Percentiles rank a stretch among this genome's conserved stretches.
Conservation (phyloP, 768 basidiomycete species). For the Phanerochaete sordida region DNA sequence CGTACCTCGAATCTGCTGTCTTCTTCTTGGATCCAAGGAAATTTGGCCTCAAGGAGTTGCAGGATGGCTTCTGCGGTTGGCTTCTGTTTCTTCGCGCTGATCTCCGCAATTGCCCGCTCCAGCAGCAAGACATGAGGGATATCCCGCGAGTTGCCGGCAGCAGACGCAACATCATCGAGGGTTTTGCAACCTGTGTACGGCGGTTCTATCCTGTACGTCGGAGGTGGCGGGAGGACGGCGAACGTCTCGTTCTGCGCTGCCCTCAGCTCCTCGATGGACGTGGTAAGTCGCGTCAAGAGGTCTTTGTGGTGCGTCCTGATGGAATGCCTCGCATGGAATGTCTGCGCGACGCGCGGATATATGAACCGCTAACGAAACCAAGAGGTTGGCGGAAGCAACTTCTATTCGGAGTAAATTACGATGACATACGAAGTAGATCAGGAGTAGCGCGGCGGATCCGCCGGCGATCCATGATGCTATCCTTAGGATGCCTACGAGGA, state of each 20-base stretch:
- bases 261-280: constrained; percentile 54
- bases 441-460: constrained; percentile 51
- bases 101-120: constrained; percentile 59
- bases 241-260: constrained; percentile 52
- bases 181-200: constrained; percentile 43
- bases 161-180: constrained; percentile 36
- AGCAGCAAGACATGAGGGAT: constrained; percentile 55
- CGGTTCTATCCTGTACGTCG: constrained; percentile 45
- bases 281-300: constrained; percentile 51
- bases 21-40: constrained; percentile 56
- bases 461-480: constrained; percentile 66
- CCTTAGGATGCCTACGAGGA: constrained; percentile 59
- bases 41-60: constrained; percentile 48
- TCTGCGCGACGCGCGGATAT: constrained; percentile 59
- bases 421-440: constrained; percentile 63
- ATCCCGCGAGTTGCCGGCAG: constrained; percentile 19
- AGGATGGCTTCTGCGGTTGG: constrained; percentile 62
- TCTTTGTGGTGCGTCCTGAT: constrained; percentile 57
- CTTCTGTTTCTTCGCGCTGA: constrained; percentile 32
- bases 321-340: constrained; percentile 57
- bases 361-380: constrained; percentile 50
- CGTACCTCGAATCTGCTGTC: constrained; percentile 55
- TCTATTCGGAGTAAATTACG: constrained; percentile 1
- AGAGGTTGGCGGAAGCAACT: constrained; percentile 2
- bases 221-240: constrained; percentile 52